A percentile compares a stretch with the other conserved stretches of the same genome.
Evolutionary conservation across 352 stramenopile species (phyloP).

Genomic region (Pythium oligandrum): DNA sequence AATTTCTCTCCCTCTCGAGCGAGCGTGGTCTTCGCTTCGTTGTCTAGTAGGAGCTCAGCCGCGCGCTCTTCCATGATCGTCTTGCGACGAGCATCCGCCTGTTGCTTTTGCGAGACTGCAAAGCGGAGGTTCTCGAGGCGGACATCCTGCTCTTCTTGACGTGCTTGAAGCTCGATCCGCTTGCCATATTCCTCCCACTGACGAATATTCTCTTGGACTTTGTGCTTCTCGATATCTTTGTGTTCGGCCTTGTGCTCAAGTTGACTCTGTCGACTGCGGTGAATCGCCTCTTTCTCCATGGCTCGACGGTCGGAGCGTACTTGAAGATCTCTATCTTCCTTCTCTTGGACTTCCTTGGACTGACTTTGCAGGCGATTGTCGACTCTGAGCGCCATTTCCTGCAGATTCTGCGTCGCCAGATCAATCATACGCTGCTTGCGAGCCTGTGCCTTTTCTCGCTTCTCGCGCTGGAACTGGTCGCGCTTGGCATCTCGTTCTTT

Average conservation of each 20-base stretch:
- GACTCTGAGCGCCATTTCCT: constrained; percentile 61
- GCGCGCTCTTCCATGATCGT: constrained; percentile 37
- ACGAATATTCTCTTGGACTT: constrained; percentile 38
- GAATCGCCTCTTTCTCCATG: constrained; percentile 55
- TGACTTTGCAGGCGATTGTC: constrained; percentile 61
- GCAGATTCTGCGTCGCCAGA: constrained; percentile 61
- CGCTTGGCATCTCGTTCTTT: constrained; percentile 55
- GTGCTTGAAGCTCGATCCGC: constrained; percentile 43
- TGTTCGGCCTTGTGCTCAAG: constrained; percentile 42
- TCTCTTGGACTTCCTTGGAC: constrained; percentile 60
- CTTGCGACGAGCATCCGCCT: constrained; percentile 62
- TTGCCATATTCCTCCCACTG: constrained; percentile 71
- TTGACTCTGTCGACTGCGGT: constrained; percentile 51
- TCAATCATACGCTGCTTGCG: constrained; percentile 85
- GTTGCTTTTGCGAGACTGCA: constrained; percentile 69
- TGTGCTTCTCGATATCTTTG: constrained; percentile 30
- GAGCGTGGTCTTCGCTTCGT: constrained; percentile 27
- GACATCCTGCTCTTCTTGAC: constrained; percentile 61
- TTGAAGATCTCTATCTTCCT: constrained; percentile 66
- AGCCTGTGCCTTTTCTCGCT: constrained; percentile 47
- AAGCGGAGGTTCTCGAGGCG: constrained; percentile 53
- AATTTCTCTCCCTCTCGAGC: constrained; percentile 55
- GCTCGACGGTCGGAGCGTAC: constrained; percentile 54
- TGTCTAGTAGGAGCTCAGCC: constrained; percentile 24
- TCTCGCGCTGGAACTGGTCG: constrained; percentile 50